Evolutionary conservation across 371 early-diverging fungal genomes (phyloP).

Genomic region (Fennellomyces sp.): DNA sequence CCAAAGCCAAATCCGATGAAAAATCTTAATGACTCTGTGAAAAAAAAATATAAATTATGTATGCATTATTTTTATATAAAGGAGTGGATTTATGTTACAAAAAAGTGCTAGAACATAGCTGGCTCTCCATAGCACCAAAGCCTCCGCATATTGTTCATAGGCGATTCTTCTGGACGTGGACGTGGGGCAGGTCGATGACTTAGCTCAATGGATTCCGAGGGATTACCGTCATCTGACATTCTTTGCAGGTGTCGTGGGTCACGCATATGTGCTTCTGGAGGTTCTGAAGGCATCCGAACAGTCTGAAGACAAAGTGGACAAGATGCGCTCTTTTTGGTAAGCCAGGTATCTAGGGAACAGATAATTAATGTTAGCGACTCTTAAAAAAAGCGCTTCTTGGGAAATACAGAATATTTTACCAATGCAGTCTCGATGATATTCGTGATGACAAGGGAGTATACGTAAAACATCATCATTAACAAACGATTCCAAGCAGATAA

Average conservation of each 20-base stretch:
- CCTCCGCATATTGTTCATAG: background rate
- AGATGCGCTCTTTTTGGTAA: slow-evolving; percentile 36
- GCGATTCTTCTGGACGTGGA: background rate
- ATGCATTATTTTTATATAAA: background rate
- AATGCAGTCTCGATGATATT: slow-evolving; percentile 44
- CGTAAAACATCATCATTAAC: slow-evolving; percentile 24
- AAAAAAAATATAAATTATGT: no score
- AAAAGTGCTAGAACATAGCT: background rate
- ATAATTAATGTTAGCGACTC: background rate
- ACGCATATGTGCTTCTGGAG: slow-evolving; percentile 1
- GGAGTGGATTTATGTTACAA: no score
- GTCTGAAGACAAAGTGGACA: slow-evolving; percentile 41
- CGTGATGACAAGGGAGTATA: slow-evolving; percentile 42
- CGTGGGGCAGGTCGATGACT: background rate
- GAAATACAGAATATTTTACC: slow-evolving; percentile 21
- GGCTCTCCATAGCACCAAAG: background rate
- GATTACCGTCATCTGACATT: background rate
- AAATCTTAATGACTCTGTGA: background rate
- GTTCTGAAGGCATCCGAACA: background rate
- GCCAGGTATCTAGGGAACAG: slow-evolving; percentile 35
- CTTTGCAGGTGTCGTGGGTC: background rate
- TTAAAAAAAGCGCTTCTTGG: background rate
- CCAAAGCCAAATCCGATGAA: background rate
- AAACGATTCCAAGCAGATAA: slow-evolving; percentile 48
- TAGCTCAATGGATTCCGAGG: background rate